Percentiles rank a stretch among this genome's conserved stretches.
Conservation (phyloP, 2,329 filamentous ascomycete species). For the Aureobasidium uvarum region DNA sequence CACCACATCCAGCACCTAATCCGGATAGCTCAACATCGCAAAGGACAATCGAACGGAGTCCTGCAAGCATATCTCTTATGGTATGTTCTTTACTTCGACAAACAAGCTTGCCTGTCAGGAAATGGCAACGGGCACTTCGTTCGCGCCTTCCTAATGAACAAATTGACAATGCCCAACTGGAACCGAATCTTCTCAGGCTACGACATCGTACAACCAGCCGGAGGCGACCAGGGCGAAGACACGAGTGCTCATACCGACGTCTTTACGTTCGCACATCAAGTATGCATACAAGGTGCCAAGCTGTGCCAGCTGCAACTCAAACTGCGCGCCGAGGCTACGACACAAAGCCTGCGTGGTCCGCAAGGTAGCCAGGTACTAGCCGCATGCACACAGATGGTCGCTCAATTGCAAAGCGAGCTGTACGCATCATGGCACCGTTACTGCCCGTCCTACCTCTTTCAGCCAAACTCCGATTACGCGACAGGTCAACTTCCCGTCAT, state of each 20-base stretch:
- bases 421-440: slow-evolving; percentile 34
- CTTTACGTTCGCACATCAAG: slow-evolving; percentile 48
- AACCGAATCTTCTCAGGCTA: not conserved
- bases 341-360: not conserved
- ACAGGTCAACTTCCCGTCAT: slow-evolving; percentile 36
- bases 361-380: slow-evolving; percentile 27
- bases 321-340: slow-evolving; percentile 41
- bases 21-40: slow-evolving; percentile 50
- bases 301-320: slow-evolving; percentile 47
- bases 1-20: slow-evolving; percentile 55
- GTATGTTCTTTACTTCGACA: slow-evolving; percentile 55
- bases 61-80: slow-evolving; percentile 54
- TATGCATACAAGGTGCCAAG: slow-evolving; percentile 47
- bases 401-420: slow-evolving; percentile 35
- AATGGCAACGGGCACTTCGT: slow-evolving; percentile 19
- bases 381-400: slow-evolving; percentile 31
- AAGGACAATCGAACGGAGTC: slow-evolving; percentile 40
- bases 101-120: slow-evolving; percentile 52
- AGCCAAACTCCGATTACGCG: slow-evolving; percentile 30
- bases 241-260: slow-evolving; percentile 37
- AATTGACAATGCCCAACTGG: slow-evolving; percentile 18
- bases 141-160: slow-evolving; percentile 24
- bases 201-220: not conserved
- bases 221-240: not conserved
- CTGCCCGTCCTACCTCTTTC: slow-evolving; percentile 34